Conservation (phyloP, 768 basidiomycete genomes). For the Hydnum rufescens region DNA sequence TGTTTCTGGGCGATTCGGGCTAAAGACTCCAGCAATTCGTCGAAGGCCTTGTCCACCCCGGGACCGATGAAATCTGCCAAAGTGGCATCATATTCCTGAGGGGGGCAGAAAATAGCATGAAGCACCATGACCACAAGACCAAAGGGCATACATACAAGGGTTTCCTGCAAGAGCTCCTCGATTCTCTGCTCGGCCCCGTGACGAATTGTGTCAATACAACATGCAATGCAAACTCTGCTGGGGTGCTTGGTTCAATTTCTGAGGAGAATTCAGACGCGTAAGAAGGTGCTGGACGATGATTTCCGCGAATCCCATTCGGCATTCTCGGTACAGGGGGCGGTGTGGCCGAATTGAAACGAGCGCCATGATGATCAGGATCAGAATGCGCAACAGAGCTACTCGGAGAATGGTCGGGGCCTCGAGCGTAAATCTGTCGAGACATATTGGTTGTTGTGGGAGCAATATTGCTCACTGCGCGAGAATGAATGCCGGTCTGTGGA, state of each 20-base stretch:
- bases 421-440: not conserved
- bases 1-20: slow-evolving; percentile 74
- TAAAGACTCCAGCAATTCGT: slow-evolving; percentile 66
- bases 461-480: not conserved
- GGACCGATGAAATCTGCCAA: slow-evolving; percentile 51
- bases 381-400: not conserved
- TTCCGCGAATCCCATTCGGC: slow-evolving; percentile 18
- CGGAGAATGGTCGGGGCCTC: not conserved
- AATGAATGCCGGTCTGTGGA: not conserved
- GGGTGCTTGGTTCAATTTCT: slow-evolving; percentile 47
- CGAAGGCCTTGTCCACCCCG: slow-evolving; percentile 57
- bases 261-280: not conserved
- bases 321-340: slow-evolving; percentile 47
- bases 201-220: slow-evolving; percentile 79
- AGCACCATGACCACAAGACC: not conserved
- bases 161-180: slow-evolving; percentile 46
- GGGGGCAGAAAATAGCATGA: not conserved
- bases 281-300: not conserved
- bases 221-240: slow-evolving; percentile 74
- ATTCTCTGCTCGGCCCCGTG: slow-evolving; percentile 63
- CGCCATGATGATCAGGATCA: not conserved
- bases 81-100: slow-evolving; percentile 47
- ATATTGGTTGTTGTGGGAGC: not conserved
- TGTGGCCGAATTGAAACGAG: slow-evolving; percentile 18
- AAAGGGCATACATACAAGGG: slow-evolving; percentile 31